Percentiles rank a stretch among this genome's conserved stretches.
Evolutionary conservation across 768 basidiomycete species (phyloP).

Genomic region (Suillus brevipes): DNA sequence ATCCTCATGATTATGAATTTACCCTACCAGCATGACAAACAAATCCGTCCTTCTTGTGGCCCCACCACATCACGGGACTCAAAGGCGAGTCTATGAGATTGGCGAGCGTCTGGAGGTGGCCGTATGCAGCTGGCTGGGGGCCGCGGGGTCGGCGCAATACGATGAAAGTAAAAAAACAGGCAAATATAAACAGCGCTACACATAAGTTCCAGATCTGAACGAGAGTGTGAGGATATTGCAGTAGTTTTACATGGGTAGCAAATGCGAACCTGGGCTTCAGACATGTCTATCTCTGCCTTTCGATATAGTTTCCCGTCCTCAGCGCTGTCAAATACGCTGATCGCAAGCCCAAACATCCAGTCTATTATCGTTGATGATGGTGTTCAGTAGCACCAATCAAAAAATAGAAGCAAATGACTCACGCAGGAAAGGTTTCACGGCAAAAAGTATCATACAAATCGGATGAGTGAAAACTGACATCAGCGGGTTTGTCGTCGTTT

Average conservation of each 20-base stretch:
- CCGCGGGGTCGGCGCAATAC: conserved; percentile 20
- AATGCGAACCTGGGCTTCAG: conserved; percentile 18
- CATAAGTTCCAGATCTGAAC: conserved; percentile 20
- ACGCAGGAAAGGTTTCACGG: conserved; percentile 29
- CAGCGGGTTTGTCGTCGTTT: conserved; percentile 21
- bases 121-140: conserved; percentile 33
- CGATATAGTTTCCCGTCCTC: too few relatives aligned
- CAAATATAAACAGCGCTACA: not conserved
- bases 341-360: too few relatives aligned
- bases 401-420: conserved; percentile 7
- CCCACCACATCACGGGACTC: conserved; percentile 35
- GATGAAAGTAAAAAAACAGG: conserved; percentile 11
- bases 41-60: conserved; percentile 18
- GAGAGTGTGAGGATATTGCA: not conserved
- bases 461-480: conserved; percentile 21
- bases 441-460: conserved; percentile 19
- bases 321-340: too few relatives aligned
- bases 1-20: not conserved
- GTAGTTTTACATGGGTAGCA: not conserved
- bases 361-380: too few relatives aligned
- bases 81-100: conserved; percentile 28
- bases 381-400: not conserved
- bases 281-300: too few relatives aligned
- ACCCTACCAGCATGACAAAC: conserved; percentile 21
- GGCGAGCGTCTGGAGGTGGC: conserved; percentile 34